Conservation (phyloP, 2,329 filamentous ascomycete species). For the Aotearoamyces nothofagi region DNA sequence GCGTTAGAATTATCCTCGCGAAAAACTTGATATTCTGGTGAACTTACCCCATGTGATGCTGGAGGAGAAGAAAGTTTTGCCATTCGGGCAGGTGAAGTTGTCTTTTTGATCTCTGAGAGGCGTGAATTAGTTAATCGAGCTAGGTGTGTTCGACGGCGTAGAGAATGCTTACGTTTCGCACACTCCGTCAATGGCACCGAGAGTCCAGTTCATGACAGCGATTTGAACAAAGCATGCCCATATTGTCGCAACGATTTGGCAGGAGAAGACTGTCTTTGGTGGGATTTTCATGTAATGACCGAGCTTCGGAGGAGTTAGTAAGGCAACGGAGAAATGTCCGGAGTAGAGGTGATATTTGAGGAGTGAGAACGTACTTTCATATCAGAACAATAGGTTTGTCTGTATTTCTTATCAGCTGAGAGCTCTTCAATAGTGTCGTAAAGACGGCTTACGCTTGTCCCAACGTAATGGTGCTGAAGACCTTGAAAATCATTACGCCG, state of each 20-base stretch:
- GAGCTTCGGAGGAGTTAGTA: constrained; percentile 34
- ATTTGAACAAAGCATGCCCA: constrained; percentile 32
- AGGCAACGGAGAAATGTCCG: too few species aligned
- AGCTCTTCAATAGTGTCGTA: constrained; percentile 27
- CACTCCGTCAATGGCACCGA: constrained; percentile 28
- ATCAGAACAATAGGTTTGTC: constrained; percentile 22
- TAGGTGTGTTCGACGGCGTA: not conserved
- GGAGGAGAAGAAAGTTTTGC: constrained; percentile 47
- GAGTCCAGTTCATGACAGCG: constrained; percentile 31
- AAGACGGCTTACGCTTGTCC: constrained; percentile 7
- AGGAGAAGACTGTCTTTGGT: constrained; percentile 31
- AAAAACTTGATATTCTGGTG: too few species aligned
- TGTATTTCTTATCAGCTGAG: constrained; percentile 8
- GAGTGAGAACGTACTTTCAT: not conserved
- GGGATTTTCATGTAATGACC: constrained; percentile 58
- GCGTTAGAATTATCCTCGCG: too few species aligned
- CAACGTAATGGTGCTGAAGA: constrained; percentile 55
- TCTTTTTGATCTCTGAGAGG: constrained; percentile 31
- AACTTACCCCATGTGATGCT: constrained; percentile 50
- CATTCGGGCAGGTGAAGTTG: constrained; percentile 48
- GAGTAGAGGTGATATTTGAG: too few species aligned
- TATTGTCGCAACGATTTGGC: constrained; percentile 32
- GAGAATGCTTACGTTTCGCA: constrained; percentile 19
- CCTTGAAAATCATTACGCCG: constrained; percentile 68
- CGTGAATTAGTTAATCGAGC: not conserved